Percentiles rank a stretch among this genome's conserved stretches.
Conservation (phyloP, 2,329 filamentous ascomycete genomes). For the Venturia nashicola region DNA sequence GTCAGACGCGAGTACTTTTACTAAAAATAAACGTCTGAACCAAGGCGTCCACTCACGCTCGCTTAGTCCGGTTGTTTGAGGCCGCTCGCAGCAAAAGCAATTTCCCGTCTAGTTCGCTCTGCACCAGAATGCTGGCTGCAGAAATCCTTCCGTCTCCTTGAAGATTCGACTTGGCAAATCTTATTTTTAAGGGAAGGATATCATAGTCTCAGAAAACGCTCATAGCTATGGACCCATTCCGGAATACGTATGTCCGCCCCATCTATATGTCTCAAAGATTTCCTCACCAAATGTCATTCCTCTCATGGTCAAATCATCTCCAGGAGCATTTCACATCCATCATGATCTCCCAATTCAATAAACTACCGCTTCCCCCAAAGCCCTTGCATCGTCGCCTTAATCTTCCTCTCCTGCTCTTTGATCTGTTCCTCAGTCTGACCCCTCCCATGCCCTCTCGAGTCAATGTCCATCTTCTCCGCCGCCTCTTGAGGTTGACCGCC, state of each 20-base stretch:
- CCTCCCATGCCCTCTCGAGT: constrained; percentile 45
- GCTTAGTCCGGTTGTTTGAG: not conserved
- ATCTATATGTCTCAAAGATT: too few species aligned
- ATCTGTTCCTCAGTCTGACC: constrained; percentile 54
- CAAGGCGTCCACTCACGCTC: not conserved
- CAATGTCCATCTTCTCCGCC: constrained; percentile 38
- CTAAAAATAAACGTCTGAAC: not conserved
- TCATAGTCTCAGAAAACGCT: not conserved
- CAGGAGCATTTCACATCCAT: not conserved
- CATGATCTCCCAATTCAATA: not conserved
- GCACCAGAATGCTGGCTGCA: not conserved
- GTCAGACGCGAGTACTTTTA: too few species aligned
- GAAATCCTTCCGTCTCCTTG: too few species aligned
- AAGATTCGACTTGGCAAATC: too few species aligned
- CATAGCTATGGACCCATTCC: not conserved
- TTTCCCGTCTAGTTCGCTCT: not conserved
- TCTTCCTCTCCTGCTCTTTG: constrained; percentile 44
- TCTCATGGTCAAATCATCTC: not conserved
- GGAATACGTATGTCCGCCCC: not conserved
- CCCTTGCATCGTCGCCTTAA: constrained; percentile 45
- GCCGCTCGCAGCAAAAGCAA: not conserved
- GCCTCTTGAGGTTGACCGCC: constrained; percentile 10
- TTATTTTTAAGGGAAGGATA: not conserved
- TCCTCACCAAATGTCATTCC: not conserved
- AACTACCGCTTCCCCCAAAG: constrained; percentile 32